Evolutionary conservation across 805 yeast species (phyloP), one percentile per base, ranked within the genome.

Genomic region (Yamadazyma sp.): DNA sequence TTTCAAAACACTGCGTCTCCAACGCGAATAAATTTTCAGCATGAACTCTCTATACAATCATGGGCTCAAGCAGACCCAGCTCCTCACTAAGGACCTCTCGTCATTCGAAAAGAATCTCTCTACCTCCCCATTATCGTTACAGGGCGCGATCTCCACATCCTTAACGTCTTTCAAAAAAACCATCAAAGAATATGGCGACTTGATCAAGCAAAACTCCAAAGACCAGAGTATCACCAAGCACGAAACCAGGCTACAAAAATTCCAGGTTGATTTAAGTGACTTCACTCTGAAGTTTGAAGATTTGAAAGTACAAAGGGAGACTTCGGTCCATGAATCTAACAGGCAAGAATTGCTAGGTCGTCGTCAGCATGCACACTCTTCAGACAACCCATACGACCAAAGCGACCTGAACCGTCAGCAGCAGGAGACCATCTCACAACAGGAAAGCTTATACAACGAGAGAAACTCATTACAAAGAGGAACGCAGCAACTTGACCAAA

Each of bases 41-140:
- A 59, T 59, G 98, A 90, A 89, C 63, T 81, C 95, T 18, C 70
- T 90, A 36, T 88, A 83, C 64, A 91, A 87, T 63, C 95, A 87
- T 59, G 96, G 95, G 6, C 71, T 84, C 38, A 88, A 87, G 59
- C 96, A 90, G 60, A 78, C 88, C 20, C 86, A 78, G 50, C 71
- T 80, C 18, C 64, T 91, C 36, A 75, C 80, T 41, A 75, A 76
- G 44, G 96, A 89, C 50, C 62, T 91, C 33, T 69, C 74, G 13
- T 61, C 67, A 36, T 82, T 91, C 47, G 90, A 82, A 52, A 64
- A 71, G 31, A 78, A 82, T 44, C 71, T 86, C 7, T 71, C 77
- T 11, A 72, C 80, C 3, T 75, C 95, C 1, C 93, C 95, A 14
- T 65, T 85, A 40, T 80, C 95, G 1, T 56, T 84, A 9, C 89